Base-by-base conservation (phyloP, 257 asterid species). In the Ligustrum vulgare region DNA sequence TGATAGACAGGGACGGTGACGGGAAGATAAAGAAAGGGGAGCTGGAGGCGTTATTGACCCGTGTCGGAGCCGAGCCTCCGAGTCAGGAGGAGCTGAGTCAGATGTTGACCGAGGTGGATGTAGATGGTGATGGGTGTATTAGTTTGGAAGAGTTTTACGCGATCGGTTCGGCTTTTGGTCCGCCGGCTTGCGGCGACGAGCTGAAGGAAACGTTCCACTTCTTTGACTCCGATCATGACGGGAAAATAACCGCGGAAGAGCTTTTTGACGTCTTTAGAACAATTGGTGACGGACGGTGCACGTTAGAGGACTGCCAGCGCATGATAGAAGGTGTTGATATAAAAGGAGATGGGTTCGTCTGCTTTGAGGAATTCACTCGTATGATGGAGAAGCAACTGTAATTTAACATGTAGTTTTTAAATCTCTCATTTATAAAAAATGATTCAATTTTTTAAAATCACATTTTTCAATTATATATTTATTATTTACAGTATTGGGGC, bases 281-380 rank as follows among this genome's bases (percentile, higher is more conserved):
- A 63, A 75, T 87, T 18, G 89, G 89, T 20, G 85, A 70, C 58
- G 72, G 79, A 18, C 54, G 68, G 83, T 87, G 89, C 85, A 87
- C 89, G 83, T 75, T 86, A 75, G 90, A 82, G 78, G 90, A 86
- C 22, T 86, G 90, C 83, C 79, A 73, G 82, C 77, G 85, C 70
- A 86, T 86, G 88, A 82, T 86, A 56, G 71, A 81, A 4, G 85
- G 79, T 0, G 88, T 82, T 39, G 84, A 86, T 16, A 74, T 71
- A 8, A 82, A 84, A 63, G 81, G 82, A 6, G 88, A 86, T 32
- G 88, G 90, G 31, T 75, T 86, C 72, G 90, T 86, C 65, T 86
- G 88, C 79, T 86, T 82, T 49, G 83, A 78, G 82, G 90, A 86
- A 79, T 86, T 86, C 69, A 63, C 80, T 37, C 70, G 71, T 37